Conservation (phyloP, 148 eudicot genomes). For the Silene conica region DNA sequence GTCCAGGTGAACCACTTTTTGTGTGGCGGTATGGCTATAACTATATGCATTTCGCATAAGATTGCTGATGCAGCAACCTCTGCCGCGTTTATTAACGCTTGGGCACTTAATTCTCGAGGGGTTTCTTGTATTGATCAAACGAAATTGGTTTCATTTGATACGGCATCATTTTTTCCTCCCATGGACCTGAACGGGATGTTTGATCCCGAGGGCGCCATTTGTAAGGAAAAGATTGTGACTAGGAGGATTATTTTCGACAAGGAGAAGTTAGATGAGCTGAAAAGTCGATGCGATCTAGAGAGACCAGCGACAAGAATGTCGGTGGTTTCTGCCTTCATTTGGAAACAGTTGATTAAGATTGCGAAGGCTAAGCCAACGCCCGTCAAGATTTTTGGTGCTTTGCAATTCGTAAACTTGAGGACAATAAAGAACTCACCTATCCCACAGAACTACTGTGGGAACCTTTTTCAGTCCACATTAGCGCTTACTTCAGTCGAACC, state of each 20-base stretch:
- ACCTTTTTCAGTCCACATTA: not conserved
- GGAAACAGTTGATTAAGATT: not conserved
- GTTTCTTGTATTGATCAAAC: not conserved
- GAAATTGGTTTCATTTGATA: not conserved
- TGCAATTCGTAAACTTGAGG: conserved; percentile 5
- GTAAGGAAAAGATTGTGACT: not conserved
- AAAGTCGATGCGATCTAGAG: not conserved
- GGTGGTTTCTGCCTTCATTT: not conserved
- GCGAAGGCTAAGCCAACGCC: not conserved
- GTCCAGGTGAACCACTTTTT: conserved; percentile 26
- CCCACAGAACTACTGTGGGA: not conserved
- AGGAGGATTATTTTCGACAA: conserved; percentile 10
- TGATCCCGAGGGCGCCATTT: not conserved
- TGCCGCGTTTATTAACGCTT: conserved; percentile 24
- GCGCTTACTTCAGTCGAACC: not conserved
- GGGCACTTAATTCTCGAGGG: conserved; percentile 25
- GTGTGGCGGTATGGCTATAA: conserved; percentile 29
- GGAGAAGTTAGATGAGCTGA: not conserved
- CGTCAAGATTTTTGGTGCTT: not conserved
- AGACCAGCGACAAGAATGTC: not conserved
- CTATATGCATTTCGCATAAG: conserved; percentile 27
- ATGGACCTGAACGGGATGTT: not conserved
- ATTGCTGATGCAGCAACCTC: conserved; percentile 29
- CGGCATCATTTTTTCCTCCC: conserved; percentile 8
- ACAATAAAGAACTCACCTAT: not conserved